Conservation (phyloP, 2,329 filamentous ascomycete genomes). For the Westerdykella ornata region DNA sequence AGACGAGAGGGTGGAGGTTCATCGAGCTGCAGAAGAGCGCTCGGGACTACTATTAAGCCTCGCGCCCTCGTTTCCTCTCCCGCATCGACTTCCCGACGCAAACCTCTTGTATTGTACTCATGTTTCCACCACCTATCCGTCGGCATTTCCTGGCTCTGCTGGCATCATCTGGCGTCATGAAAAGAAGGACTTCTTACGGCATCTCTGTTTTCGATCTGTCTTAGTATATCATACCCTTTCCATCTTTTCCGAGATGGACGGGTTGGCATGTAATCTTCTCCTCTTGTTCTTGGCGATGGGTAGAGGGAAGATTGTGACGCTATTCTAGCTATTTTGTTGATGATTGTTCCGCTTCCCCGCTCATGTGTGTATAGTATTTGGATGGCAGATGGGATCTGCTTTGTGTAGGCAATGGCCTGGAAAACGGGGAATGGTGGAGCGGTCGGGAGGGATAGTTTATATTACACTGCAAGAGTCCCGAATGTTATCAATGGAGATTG, state of each 20-base stretch:
- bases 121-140: constrained; percentile 11
- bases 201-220: constrained; percentile 6
- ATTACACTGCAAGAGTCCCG: neutral
- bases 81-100: neutral
- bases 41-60: constrained; percentile 69
- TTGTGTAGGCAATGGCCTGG: neutral
- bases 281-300: constrained; percentile 6
- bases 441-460: neutral
- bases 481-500: neutral
- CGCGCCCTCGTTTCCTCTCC: constrained; percentile 1
- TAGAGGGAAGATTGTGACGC: constrained; percentile 9
- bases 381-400: neutral
- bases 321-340: constrained; percentile 10
- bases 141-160: constrained; percentile 10
- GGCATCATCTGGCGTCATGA: constrained; percentile 29
- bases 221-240: constrained; percentile 7
- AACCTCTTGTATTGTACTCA: constrained; percentile 5
- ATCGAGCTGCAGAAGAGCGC: constrained; percentile 99
- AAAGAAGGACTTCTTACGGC: constrained; percentile 15
- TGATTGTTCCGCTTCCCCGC: constrained; percentile 17
- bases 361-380: constrained; percentile 16
- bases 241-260: neutral
- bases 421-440: neutral
- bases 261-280: constrained; percentile 5
- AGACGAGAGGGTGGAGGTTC: constrained; percentile 92